These are phyloP conservation scores for Santalum album DNA, from an alignment of 164 flowering plant genomes.

Conservation along the genomic window DNA sequence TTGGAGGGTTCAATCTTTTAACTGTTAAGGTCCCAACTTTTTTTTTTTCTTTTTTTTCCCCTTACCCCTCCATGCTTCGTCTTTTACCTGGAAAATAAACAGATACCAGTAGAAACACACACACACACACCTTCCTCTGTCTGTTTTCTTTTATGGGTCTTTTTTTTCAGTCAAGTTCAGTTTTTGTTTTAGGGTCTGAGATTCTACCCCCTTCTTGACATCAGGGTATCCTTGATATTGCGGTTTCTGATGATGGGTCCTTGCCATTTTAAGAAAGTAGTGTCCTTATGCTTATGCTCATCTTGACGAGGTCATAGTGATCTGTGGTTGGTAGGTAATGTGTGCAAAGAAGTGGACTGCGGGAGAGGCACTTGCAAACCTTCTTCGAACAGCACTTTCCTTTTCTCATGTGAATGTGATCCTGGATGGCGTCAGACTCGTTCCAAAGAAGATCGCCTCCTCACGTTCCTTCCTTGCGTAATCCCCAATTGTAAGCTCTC, in stretches of 20 bases:
- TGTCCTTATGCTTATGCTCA: too few species aligned
- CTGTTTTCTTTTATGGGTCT: background rate
- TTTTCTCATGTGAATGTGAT: conserved; percentile 49
- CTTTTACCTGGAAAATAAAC: too few species aligned
- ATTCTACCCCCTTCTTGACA: background rate
- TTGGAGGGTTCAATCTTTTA: too few species aligned
- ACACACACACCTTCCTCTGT: too few species aligned
- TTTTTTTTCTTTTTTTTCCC: too few species aligned
- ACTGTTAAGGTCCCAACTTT: too few species aligned
- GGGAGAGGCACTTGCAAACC: conserved; percentile 58
- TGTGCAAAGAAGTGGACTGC: conserved; percentile 47
- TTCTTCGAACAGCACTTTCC: conserved; percentile 17
- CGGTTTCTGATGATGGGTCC: background rate
- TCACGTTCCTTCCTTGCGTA: conserved; percentile 2
- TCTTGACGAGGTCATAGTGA: background rate
- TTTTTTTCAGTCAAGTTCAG: too few species aligned
- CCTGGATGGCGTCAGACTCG: conserved; percentile 27
- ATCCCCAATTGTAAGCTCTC: conserved; percentile 3
- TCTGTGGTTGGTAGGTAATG: conserved; percentile 16
- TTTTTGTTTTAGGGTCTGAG: background rate
- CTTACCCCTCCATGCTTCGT: too few species aligned
- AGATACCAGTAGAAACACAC: too few species aligned
- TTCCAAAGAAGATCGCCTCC: background rate
- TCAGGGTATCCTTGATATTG: background rate
- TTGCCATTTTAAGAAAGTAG: background rate